phyloP scores from a whole-genome alignment of 805 yeast species.

The Phaffomyces opuntiae region DNA sequence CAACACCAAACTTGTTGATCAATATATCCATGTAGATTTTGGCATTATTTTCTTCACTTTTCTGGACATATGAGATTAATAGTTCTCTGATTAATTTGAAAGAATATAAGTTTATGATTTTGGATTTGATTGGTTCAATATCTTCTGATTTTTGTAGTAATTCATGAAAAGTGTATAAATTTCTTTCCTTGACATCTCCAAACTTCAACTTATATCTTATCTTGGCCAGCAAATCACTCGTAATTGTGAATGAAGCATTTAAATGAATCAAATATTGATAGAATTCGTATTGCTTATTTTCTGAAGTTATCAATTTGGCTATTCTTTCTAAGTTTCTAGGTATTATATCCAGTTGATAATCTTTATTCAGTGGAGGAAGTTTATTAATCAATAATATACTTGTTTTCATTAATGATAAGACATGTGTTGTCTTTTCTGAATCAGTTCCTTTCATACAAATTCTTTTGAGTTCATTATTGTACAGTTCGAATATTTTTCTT shows the following conservation, averaged over 20 bases:
- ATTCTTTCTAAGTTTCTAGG: too few species aligned
- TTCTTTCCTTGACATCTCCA: conserved; percentile 2
- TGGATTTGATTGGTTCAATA: neutral
- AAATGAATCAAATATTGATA: neutral
- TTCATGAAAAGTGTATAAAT: conserved; percentile 6
- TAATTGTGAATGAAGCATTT: neutral
- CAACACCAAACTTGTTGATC: neutral
- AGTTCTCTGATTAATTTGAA: conserved; percentile 11
- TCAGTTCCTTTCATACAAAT: too few species aligned
- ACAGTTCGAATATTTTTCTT: too few species aligned
- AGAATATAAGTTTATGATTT: conserved; percentile 8
- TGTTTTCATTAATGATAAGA: too few species aligned
- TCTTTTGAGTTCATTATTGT: too few species aligned
- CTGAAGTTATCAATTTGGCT: too few species aligned
- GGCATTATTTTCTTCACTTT: conserved; percentile 1
- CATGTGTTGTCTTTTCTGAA: too few species aligned
- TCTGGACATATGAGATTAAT: conserved; percentile 3
- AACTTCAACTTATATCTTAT: conserved; percentile 4
- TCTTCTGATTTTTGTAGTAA: conserved; percentile 3
- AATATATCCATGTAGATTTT: conserved; percentile 10
- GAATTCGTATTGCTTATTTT: too few species aligned
- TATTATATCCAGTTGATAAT: too few species aligned
- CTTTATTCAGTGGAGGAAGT: too few species aligned
- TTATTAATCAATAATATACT: too few species aligned
- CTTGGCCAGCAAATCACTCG: neutral